Conservation (phyloP, 768 basidiomycete genomes). For the Udeniomyces megalosporus region DNA sequence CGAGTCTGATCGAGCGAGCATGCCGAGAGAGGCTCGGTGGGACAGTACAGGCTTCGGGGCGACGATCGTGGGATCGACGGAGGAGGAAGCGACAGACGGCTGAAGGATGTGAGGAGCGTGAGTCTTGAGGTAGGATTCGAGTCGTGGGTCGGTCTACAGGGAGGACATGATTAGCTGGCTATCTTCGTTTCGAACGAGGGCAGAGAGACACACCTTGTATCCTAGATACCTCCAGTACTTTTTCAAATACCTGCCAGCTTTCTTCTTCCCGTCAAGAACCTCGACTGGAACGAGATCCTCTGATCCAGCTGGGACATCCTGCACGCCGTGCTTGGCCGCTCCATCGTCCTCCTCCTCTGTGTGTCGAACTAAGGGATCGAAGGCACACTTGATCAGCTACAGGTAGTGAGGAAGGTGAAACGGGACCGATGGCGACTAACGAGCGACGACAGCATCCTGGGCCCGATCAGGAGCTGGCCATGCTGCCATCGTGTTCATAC, state of each 20-base stretch:
- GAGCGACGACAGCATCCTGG: constrained; percentile 11
- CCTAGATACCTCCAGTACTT: constrained; percentile 20
- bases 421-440: not conserved
- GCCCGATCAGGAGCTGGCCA: constrained; percentile 10
- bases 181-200: not conserved
- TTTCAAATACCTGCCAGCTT: not conserved
- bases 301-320: not conserved
- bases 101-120: constrained; percentile 11
- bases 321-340: not conserved
- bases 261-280: not conserved
- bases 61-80: not conserved
- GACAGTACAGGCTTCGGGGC: not conserved
- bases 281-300: constrained; percentile 19
- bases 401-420: not conserved
- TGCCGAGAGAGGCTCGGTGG: constrained; percentile 12
- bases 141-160: constrained; percentile 2
- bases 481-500: constrained; percentile 19
- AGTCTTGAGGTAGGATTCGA: not conserved
- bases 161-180: not conserved
- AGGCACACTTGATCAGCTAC: not conserved
- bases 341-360: constrained; percentile 4
- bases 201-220: not conserved
- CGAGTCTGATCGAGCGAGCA: not conserved
- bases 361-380: not conserved
- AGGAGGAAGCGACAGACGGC: not conserved